Evolutionary conservation across 2,329 filamentous ascomycete genomes (phyloP), one percentile per base, ranked within the genome.

Genomic region (Cladorrhinum sp.): DNA sequence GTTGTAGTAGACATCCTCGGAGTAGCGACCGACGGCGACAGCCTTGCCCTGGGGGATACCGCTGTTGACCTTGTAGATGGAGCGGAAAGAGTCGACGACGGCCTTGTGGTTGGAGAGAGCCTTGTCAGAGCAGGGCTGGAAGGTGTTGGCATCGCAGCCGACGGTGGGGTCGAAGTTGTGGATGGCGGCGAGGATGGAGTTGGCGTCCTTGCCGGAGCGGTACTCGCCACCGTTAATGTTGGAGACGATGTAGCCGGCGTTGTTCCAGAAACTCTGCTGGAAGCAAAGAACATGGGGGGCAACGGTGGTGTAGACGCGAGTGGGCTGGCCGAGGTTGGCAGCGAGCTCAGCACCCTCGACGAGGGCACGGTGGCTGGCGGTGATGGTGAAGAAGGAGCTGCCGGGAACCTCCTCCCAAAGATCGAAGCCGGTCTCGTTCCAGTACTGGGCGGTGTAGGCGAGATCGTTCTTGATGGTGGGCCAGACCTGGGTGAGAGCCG

Each of bases 381-480:
- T 84, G 29, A 86, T 76, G 1, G 91, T 95, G 74, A 93, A 96
- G 78, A 93, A 95, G 0, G 89, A 92, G 22, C 84, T 87, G 45
- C 90, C 89, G 23, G 79, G 77, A 13, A 93, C 84, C 72, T 95
- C 91, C 72, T 95, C 91, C 91, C 91, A 95, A 2, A 96, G 80
- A 72, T 96, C 91, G 68, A 86, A 95, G 5, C 83, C 82, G 0
- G 81, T 83, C 64, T 79, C 73, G 69, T 84, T 85, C 81, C 88
- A 91, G 76, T 91, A 90, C 69, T 91, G 84, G 1, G 85, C 81
- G 6, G 91, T 85, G 64, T 93, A 95, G 50, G 80, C 81, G 32
- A 96, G 79, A 68, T 95, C 91, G 66, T 92, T 93, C 52, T 81
- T 79, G 51, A 92, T 83, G 56, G 93, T 78, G 2, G 90, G 90